phyloP scores from a whole-genome alignment of 2,329 filamentous ascomycete genomes.

The Nemania sp. region DNA sequence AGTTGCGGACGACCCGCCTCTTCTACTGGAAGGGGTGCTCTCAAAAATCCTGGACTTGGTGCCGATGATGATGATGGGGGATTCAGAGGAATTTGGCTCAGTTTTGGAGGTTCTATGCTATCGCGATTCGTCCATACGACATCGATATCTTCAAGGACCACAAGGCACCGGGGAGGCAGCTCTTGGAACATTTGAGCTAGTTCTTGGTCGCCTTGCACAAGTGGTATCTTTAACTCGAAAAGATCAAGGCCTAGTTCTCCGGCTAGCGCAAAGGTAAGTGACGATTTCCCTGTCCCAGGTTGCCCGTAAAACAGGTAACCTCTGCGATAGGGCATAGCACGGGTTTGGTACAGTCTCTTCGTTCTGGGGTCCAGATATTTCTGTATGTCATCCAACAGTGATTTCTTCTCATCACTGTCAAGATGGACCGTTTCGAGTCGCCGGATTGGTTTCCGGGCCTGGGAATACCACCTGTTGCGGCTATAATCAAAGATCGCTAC shows the following conservation, averaged over 20 bases:
- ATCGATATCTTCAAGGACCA: constrained; percentile 61
- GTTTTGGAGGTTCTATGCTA: too few relatives aligned
- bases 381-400: constrained; percentile 53
- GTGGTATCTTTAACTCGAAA: constrained; percentile 54
- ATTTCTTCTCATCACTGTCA: constrained; percentile 49
- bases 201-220: constrained; percentile 49
- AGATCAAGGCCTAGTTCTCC: constrained; percentile 57
- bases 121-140: constrained; percentile 47
- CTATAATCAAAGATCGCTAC: constrained; percentile 53
- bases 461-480: constrained; percentile 54
- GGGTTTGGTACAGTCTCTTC: constrained; percentile 62
- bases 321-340: constrained; percentile 67
- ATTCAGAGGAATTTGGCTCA: too few relatives aligned
- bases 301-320: constrained; percentile 41
- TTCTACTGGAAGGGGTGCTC: too few relatives aligned
- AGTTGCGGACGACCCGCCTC: constrained; percentile 31
- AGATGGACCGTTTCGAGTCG: constrained; percentile 56
- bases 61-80: too few relatives aligned
- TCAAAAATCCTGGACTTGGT: too few relatives aligned
- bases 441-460: constrained; percentile 52
- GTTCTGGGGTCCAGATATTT: constrained; percentile 54
- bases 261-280: constrained; percentile 53
- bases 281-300: constrained; percentile 44
- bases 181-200: constrained; percentile 54
- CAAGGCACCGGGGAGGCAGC: constrained; percentile 56